phyloP scores from a whole-genome alignment of 768 basidiomycete genomes.

The Dendrothele bispora region DNA sequence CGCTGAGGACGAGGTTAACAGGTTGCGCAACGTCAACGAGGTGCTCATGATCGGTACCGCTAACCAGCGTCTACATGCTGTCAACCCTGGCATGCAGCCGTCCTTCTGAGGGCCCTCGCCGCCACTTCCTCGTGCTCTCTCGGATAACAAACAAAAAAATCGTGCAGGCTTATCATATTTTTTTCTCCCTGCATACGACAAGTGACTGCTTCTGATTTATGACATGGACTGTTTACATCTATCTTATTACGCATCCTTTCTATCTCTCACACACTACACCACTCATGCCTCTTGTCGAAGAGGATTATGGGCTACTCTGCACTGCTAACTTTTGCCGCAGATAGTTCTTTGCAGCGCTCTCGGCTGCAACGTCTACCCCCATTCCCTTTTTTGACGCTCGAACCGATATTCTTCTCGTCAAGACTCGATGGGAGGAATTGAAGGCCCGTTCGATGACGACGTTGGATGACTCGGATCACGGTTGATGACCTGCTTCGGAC shows the following conservation, averaged over 20 bases:
- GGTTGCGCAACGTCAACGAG: conserved; percentile 85
- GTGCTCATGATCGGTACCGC: conserved; percentile 85
- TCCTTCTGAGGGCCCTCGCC: conserved; percentile 44
- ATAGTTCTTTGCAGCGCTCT: too few relatives aligned
- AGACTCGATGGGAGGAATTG: neutral
- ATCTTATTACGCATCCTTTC: conserved; percentile 47
- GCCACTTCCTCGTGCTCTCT: conserved; percentile 25
- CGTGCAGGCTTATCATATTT: conserved; percentile 6
- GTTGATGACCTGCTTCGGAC: conserved; percentile 47
- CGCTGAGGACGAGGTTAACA: conserved; percentile 78
- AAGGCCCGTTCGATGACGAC: conserved; percentile 33
- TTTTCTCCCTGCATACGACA: conserved; percentile 29
- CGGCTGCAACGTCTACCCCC: too few relatives aligned
- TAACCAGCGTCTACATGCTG: conserved; percentile 62
- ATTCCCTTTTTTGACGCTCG: too few relatives aligned
- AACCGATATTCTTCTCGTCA: too few relatives aligned
- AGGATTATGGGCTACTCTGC: neutral
- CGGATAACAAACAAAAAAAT: conserved; percentile 23
- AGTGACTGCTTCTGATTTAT: conserved; percentile 56
- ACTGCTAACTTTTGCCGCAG: conserved; percentile 1
- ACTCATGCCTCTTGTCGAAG: conserved; percentile 34
- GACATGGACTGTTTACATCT: conserved; percentile 46
- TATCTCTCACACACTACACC: conserved; percentile 25
- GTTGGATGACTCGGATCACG: conserved; percentile 51
- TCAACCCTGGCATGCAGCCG: conserved; percentile 38